Evolutionary conservation across 805 yeast species (phyloP), one percentile per base, ranked within the genome.

Genomic region (Citeromyces matritensis): DNA sequence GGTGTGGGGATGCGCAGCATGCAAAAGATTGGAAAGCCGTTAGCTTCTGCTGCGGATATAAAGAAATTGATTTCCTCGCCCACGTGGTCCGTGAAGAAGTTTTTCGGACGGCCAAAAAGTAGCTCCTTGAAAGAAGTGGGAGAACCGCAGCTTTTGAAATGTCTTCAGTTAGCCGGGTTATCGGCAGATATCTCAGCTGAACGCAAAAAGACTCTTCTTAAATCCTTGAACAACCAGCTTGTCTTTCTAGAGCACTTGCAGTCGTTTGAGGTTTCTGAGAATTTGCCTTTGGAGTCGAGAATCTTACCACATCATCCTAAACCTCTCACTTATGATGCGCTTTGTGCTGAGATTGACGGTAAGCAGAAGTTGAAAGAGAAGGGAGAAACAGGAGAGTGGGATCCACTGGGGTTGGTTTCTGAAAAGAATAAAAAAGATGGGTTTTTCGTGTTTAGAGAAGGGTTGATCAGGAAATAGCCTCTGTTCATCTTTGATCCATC

Each of bases 161-260:
- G 72, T 30, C 41, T 68, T 23, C 54, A 55, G 26, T 44, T 72
- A 13, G 63, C 78, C 0, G 79, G 80, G 1, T 39, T 73, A 4
- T 56, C 63, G 3, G 40, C 50, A 7, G 36, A 41, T 5, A 34
- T 55, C 8, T 17, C 49, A 4, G 32, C 33, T 0, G 44, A 42
- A 3, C 55, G 60, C 24, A 48, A 56, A 14, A 35, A 38, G 3
- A 41, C 40, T 19, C 47, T 65, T 26, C 47, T 52, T 9, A 28
- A 34, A 0, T 55, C 60, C 1, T 43, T 73, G 30, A 51, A 53
- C 25, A 60, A 60, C 11, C 80, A 73, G 37, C 51, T 73, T 15
- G 45, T 50, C n/a, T 67, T 73, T 37, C 57, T 72, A 12, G 49
- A 63, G 33, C 60, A 62, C 29, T 47, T 73, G 29, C 63, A 62